Base-by-base conservation (phyloP, 129 eudicot species). In the Escallonia herrerae region DNA sequence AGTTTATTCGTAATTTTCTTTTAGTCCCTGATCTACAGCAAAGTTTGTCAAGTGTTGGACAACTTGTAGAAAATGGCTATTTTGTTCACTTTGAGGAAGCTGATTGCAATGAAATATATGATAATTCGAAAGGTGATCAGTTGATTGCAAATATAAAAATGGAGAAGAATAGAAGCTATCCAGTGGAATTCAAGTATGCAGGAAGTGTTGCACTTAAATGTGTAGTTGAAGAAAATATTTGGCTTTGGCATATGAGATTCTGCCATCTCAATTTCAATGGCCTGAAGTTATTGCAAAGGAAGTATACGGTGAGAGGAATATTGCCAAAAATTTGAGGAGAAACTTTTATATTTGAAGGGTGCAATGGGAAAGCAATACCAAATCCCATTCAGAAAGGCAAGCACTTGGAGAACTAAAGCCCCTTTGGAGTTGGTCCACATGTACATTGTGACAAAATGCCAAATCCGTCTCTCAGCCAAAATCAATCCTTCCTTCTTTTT, bases 241-340 rank as follows among this genome's bases (percentile, higher is more conserved):
- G 45, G 1, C 14, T 62, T 2, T 62, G 67, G 67, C 67, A 62
- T 8, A n/a, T 7, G 8, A 15, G 67, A 5, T 45, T 43, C 45
- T 9, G 67, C 13, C 53, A 62, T n/a, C 12, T 62, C 6, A 45
- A 40, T 14, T 43, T 15, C 12, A 6, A 14, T 43, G 39, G 38
- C 3, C 41, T 43, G 5, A 4, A n/a, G 10, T 7, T 13, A 39
- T 14, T 63, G 43, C 43, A 47, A 2, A 13, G 6, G 2, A 40
- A 53, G 52, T 14, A 54, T 3, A 52, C 53, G 42, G 62, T 66
- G 60, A 54, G 43, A 3, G 71, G 71, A 48, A n/a, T n/a, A n/a
- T 12, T 66, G n/a, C 71, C 71, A 37, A 14, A 5, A 9, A 53
- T 66, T 10, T n/a, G 54, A 5, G 47, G 15, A 2, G 38, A 41